Evolutionary conservation across 2,329 filamentous ascomycete genomes (phyloP), one percentile per base, ranked within the genome.

Genomic region (Thielaviopsis musarum): DNA sequence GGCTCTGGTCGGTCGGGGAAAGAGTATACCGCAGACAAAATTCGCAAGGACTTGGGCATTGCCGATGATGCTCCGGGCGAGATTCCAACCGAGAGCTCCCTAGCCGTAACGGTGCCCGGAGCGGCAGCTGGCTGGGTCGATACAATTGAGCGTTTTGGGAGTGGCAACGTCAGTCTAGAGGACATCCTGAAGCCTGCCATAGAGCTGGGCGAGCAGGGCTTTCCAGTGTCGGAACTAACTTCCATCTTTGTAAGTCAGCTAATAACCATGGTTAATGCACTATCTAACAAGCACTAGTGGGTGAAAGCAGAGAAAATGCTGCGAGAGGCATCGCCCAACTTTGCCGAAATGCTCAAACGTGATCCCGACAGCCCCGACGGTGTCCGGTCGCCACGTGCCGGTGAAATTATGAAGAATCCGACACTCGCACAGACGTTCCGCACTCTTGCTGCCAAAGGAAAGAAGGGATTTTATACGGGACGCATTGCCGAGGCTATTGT

Each of bases 111-210:
- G 1, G 84, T 93, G 0, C 93, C 93, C 0, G 93, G 93, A 5
- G 91, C 93, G 1, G 82, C 93, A 0, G 93, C 90, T 0, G 93
- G 91, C 0, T 98, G 93, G 93, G 84, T 88, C 24, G 93, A 98
- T 70, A 85, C 87, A 0, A 78, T 96, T 0, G 85, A 91, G 70
- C 82, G 81, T 58, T 95, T 97, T 67, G 93, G 93, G 17, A 96
- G 91, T 69, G 88, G 89, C 2, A 94, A 86, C 68, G 66, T 97
- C 15, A 81, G 76, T 9, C 65, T 97, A 72, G 80, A 82, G 65
- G 82, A 94, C 66, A 83, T 97, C 61, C 74, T 98, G 12, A 78
- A 75, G 5, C 91, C 93, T 0, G 93, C 90, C 0, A 91, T 95
- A 63, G 82, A 85, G 67, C 74, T 97, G 41, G 93, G 83, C 5